Evolutionary conservation across 106 monocot species (phyloP), one percentile per base, ranked within the genome.

Genomic region (Acanthochlamys bracteata): DNA sequence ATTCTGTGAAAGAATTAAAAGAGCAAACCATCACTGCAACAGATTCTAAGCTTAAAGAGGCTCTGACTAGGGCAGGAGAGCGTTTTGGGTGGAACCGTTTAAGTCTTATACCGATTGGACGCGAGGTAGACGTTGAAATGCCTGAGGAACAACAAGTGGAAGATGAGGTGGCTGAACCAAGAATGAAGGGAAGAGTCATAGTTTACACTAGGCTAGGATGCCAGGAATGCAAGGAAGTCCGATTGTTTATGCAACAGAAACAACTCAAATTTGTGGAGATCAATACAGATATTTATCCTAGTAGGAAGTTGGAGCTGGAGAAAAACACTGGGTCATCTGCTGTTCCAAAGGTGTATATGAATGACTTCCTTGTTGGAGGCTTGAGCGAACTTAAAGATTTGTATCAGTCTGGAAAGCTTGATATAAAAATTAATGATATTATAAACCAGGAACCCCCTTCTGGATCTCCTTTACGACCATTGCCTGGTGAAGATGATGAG

Each of bases 401-500:
- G 83, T 74, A 80, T 41, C 70, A 81, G 26, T 82, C 94, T 59
- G 84, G 86, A 13, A 71, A 73, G 33, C 70, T 94, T 82, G 79
- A 73, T 77, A 75, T 82, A 62, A 86, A 76, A 54, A 74, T 86
- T 62, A 76, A 66, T 57, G 20, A 49, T 59, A 59, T 94, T 66
- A 24, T 80, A 6, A 82, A 71, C 33, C 79, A 79, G 41, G 86
- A 86, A 39, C 86, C 89, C 21, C 75, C 86, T 52, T 42, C 74
- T 51, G 66, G 74, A 57, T 83, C 89, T 73, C 94, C 89, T 62
- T 75, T 73, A 25, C 89, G 89, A 33, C 94, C 94, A 73, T 78
- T 89, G 60, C 76, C 86, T 23, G 94, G 94, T 67, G 94, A 94
- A 77, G 89, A 94, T 80, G 94, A 94, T 76, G 77, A 64, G 20